Percentiles rank a stretch among this genome's conserved stretches.
These are phyloP conservation scores for Debaryomycetaceae sp. DNA, from an alignment of 1,139 yeast genomes.

Conservation along the genomic window DNA sequence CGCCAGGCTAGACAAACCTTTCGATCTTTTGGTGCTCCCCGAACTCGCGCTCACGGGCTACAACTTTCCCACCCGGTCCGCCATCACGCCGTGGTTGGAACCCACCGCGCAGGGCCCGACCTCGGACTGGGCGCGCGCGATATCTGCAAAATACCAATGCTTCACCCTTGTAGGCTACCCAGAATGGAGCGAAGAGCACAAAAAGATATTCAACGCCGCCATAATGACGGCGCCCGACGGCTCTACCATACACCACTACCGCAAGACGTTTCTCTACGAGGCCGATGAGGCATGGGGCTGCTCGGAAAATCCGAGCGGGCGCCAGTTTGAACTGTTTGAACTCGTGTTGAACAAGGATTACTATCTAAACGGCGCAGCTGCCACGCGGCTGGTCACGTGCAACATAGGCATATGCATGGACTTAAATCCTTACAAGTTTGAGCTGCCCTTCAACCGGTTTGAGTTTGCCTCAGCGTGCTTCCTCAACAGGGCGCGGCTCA, in stretches of 20 bases:
- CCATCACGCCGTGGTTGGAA: slow-evolving; percentile 63
- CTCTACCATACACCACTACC: slow-evolving; percentile 56
- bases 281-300: slow-evolving; percentile 86
- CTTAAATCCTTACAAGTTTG: slow-evolving; percentile 78
- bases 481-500: slow-evolving; percentile 45
- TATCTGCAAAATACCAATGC: slow-evolving; percentile 51
- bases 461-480: slow-evolving; percentile 64
- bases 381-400: slow-evolving; percentile 24
- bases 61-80: slow-evolving; percentile 49
- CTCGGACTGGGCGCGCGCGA: slow-evolving; percentile 51
- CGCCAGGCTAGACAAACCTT: slow-evolving; percentile 15
- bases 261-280: slow-evolving; percentile 74
- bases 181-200: slow-evolving; percentile 33
- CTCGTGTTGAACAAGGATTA: slow-evolving; percentile 29
- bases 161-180: slow-evolving; percentile 84
- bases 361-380: slow-evolving; percentile 12
- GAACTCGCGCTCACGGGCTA: slow-evolving; percentile 88
- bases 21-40: slow-evolving; percentile 71
- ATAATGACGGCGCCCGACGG: slow-evolving; percentile 61
- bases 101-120: slow-evolving; percentile 38
- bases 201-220: slow-evolving; percentile 66
- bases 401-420: slow-evolving; percentile 95
- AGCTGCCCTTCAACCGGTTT: slow-evolving; percentile 69
- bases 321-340: slow-evolving; percentile 43
- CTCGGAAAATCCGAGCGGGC: slow-evolving; percentile 51